These are phyloP conservation scores for Nothopassalora personata DNA, from an alignment of 2,329 filamentous ascomycete genomes.

Conservation along the genomic window DNA sequence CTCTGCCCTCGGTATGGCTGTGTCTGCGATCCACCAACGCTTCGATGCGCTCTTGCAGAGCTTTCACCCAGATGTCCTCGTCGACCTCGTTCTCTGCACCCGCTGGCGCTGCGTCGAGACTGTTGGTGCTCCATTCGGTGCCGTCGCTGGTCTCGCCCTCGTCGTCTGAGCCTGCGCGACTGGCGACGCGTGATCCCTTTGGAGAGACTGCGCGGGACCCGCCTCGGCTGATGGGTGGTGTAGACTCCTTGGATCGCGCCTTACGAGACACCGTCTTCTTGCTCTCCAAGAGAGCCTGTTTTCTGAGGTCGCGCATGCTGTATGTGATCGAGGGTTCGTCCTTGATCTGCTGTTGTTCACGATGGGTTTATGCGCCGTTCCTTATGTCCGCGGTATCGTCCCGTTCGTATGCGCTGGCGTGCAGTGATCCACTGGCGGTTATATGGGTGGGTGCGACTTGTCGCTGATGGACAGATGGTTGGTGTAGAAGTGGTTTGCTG, in stretches of 20 bases:
- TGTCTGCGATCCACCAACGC: slow-evolving; percentile 73
- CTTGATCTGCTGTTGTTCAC: too few species aligned
- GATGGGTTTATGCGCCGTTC: background rate
- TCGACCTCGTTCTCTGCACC: slow-evolving; percentile 48
- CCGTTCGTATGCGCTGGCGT: slow-evolving; percentile 1
- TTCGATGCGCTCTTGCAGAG: slow-evolving; percentile 61
- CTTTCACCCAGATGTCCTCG: slow-evolving; percentile 54
- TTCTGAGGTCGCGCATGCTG: slow-evolving; percentile 41
- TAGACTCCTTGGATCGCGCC: slow-evolving; percentile 53
- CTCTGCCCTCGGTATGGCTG: slow-evolving; percentile 66
- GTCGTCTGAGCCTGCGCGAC: slow-evolving; percentile 60
- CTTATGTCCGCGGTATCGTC: background rate
- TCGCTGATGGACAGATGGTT: slow-evolving; percentile 6
- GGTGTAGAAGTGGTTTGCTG: slow-evolving; percentile 1
- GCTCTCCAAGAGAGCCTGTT: slow-evolving; percentile 66
- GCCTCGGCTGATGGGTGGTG: slow-evolving; percentile 54
- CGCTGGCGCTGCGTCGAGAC: slow-evolving; percentile 60
- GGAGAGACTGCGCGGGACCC: slow-evolving; percentile 56
- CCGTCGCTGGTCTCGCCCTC: slow-evolving; percentile 56
- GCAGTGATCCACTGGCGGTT: slow-evolving; percentile 8
- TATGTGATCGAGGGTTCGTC: too few species aligned
- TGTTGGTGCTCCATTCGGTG: slow-evolving; percentile 56
- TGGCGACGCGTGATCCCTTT: slow-evolving; percentile 54
- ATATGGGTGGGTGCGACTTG: slow-evolving; percentile 19
- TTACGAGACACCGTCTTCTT: slow-evolving; percentile 69